These are phyloP conservation scores for Coemansia sp. DNA, from an alignment of 192 early-diverging fungal species.

Conservation along the genomic window DNA sequence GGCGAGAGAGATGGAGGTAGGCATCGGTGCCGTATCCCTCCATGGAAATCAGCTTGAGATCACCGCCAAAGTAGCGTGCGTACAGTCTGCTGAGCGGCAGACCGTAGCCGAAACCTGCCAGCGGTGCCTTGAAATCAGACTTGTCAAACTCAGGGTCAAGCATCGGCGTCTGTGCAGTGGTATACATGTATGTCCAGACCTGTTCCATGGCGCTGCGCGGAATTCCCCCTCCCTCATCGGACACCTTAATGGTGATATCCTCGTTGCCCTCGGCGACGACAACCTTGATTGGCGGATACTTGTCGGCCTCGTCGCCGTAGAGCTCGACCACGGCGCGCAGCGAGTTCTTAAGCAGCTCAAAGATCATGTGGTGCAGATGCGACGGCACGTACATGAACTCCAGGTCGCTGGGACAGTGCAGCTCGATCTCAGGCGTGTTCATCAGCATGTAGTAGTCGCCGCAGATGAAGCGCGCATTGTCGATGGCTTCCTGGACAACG, in stretches of 20 bases:
- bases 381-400: constrained; percentile 96
- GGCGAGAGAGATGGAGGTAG: constrained; percentile 86
- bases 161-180: constrained; percentile 70
- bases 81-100: constrained; percentile 84
- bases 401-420: constrained; percentile 72
- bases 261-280: constrained; percentile 85
- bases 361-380: constrained; percentile 96
- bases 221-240: constrained; percentile 94
- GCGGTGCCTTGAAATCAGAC: constrained; percentile 77
- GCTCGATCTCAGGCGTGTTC: constrained; percentile 75
- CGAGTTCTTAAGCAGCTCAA: constrained; percentile 97
- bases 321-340: constrained; percentile 92
- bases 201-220: constrained; percentile 82
- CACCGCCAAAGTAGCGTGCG: constrained; percentile 96
- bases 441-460: constrained; percentile 88
- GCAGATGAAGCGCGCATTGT: constrained; percentile 87
- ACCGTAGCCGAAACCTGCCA: constrained; percentile 92
- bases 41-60: constrained; percentile 91
- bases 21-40: constrained; percentile 95
- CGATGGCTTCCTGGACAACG: constrained; percentile 83
- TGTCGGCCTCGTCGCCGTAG: constrained; percentile 78
- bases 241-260: constrained; percentile 97
- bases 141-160: constrained; percentile 69
- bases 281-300: constrained; percentile 92
- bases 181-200: constrained; percentile 97